Percentiles rank a stretch among this genome's conserved stretches.
These are phyloP conservation scores for Mycena capillaripes DNA, from an alignment of 768 basidiomycete genomes.

Conservation along the genomic window DNA sequence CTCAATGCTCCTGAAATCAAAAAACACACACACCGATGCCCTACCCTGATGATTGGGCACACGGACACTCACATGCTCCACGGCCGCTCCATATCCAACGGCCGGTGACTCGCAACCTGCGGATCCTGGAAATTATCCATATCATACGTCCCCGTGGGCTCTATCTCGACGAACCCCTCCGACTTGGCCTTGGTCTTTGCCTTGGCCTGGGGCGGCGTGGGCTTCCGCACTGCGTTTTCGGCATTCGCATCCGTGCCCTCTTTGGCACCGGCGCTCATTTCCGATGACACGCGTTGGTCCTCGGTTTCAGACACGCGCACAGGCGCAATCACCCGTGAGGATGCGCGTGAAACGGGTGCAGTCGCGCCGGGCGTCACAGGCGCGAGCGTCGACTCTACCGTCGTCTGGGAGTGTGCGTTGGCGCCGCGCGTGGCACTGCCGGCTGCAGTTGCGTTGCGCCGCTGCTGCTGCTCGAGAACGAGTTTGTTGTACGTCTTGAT, in stretches of 20 bases:
- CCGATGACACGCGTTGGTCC: no score
- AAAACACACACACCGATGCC: no score
- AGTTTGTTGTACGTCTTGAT: conserved; percentile 8
- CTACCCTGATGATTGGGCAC: no score
- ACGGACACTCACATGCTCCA: conserved; percentile 23
- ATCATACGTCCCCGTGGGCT: conserved; percentile 4
- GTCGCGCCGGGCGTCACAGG: conserved; percentile 5
- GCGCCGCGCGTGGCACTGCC: background rate
- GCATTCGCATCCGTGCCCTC: background rate
- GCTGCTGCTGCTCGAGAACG: no score
- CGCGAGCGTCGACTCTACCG: background rate
- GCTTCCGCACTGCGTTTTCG: background rate
- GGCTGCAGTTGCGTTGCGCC: background rate
- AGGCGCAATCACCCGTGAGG: background rate
- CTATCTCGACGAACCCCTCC: conserved; percentile 16
- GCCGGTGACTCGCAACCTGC: conserved; percentile 27
- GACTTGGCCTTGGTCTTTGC: conserved; percentile 11
- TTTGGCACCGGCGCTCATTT: no score
- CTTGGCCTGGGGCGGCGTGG: no score
- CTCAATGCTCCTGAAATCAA: no score
- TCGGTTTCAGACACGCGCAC: no score
- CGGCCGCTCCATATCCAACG: conserved; percentile 24
- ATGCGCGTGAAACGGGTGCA: background rate
- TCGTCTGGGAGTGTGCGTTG: background rate
- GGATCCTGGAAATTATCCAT: conserved; percentile 35